Base-by-base conservation (phyloP, 345 rosid species). In the Streptanthus diversifolius region DNA sequence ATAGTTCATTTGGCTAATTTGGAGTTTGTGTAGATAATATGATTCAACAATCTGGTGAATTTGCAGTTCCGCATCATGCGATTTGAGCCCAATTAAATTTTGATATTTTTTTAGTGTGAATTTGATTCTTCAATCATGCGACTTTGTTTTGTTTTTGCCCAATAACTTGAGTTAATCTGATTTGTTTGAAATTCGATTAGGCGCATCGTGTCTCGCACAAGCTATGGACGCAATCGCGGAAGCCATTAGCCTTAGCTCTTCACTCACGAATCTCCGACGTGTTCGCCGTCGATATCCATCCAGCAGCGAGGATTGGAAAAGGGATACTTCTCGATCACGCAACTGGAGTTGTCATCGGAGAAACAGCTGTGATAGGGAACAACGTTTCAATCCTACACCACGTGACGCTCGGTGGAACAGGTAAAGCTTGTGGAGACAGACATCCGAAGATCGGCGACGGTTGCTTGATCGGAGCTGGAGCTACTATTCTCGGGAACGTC, bases 371-470 rank as follows among this genome's bases (percentile, higher is more conserved):
- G 54, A 71, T 95, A 2, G 99, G 97, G 2, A 90, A 87, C 86
- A 95, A 95, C 32, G 99, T 95, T 33, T 95, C 97, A 0, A 90
- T 95, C 61, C 82, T 91, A 36, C 99, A 95, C 65, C 96, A 90
- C 62, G 97, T 91, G 22, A 95, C 97, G 0, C 95, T 90, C 0
- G 99, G 99, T 33, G 99, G 95, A 77, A 91, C 97, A 0, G 99
- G 99, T 55, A 95, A 88, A 80, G 90, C 80, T 0, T 68, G 80
- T 33, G 96, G 86, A 4, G 96, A 95, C 73, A 80, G 96, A 40
- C 96, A 95, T 78, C 99, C 99, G 0, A 95, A 91, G 90, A 88
- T 91, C 0, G 96, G 97, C 14, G 99, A 95, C 6, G 97, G 97
- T 8, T 95, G 91, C 35, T 69, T 95, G 83, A 91, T 95, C 2